Base-by-base conservation (phyloP, 1,284 basidiomycete species). In the Paramarasmius palmivorus region DNA sequence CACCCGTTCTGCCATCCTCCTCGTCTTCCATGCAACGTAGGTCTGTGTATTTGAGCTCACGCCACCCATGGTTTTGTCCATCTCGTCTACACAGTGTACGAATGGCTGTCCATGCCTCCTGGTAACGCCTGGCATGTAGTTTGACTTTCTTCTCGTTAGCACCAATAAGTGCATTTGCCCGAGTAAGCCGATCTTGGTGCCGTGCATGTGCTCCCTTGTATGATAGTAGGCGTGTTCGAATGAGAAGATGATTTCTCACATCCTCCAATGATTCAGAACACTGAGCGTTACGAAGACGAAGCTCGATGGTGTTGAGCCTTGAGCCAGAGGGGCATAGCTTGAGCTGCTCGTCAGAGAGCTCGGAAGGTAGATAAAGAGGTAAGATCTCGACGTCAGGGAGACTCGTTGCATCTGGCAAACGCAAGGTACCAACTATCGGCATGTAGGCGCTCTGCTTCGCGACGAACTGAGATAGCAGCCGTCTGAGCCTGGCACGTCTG, bases 331-430 rank as follows among this genome's bases (percentile, higher is more conserved):
- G 19, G n/a, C 49, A 39, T 15, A 6, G 10, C n/a, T 10, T 12
- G 2, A 36, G 38, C 35, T 38, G 23, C 7, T 44, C 25, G 12
- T 10, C 4, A 9, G 52, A 15, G 3, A 56, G 38, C 17, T 22
- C 35, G 3, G 50, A 56, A 23, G 54, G 50, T 4, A 56, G 40
- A 23, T 52, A 9, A 9, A 56, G 25, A 17, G 50, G 45, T 23
- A 46, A 25, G n/a, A 20, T 25, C 14, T 48, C 51, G 49, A 10
- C 42, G 12, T 17, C 15, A 9, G 20, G n/a, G 9, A 12, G 6
- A 12, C 7, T 6, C 12, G 29, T 6, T 6, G 29, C 7, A 32
- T 6, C 29, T 6, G 29, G 7, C 12, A 32, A 12, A 12, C 29
- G 12, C 7, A 32, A 12, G 12, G 29, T 6, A 32, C 12, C 12